phyloP scores from a whole-genome alignment of 139 green algal genomes.

The Zygnema circumcarinatum region DNA sequence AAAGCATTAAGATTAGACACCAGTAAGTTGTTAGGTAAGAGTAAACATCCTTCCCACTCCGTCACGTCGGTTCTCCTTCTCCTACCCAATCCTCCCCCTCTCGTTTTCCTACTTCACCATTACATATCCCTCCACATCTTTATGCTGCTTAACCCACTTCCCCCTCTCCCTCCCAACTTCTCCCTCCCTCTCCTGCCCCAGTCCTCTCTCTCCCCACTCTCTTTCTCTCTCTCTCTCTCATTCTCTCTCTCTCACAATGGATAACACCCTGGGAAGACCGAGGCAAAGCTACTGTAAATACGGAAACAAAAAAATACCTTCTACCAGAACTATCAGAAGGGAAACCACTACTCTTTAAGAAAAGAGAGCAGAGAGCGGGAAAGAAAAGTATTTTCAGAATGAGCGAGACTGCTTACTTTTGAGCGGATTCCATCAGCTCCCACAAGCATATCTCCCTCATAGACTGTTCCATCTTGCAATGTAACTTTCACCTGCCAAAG shows the following conservation, averaged over 20 bases:
- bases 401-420: conserved; percentile 25
- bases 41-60: too few species aligned
- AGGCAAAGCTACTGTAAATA: too few species aligned
- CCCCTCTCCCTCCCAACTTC: background rate
- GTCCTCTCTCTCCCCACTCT: conserved; percentile 4
- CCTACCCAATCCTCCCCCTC: too few species aligned
- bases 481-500: conserved; percentile 50
- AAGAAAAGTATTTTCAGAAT: conserved; percentile 11
- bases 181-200: conserved; percentile 13
- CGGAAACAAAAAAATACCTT: too few species aligned
- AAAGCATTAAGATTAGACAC: too few species aligned
- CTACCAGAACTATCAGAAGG: background rate
- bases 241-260: too few species aligned
- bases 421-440: conserved; percentile 93
- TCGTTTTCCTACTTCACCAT: too few species aligned
- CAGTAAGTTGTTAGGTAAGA: too few species aligned
- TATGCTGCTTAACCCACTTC: background rate
- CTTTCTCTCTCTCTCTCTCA: conserved; percentile 33
- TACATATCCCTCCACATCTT: too few species aligned
- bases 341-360: background rate
- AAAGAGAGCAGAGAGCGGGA: background rate
- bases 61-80: too few species aligned
- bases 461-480: conserved; percentile 74
- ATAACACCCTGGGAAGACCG: too few species aligned
- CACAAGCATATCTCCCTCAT: conserved; percentile 86